These are phyloP conservation scores for Backusella luteola DNA, from an alignment of 192 early-diverging fungal genomes.

Conservation along the genomic window DNA sequence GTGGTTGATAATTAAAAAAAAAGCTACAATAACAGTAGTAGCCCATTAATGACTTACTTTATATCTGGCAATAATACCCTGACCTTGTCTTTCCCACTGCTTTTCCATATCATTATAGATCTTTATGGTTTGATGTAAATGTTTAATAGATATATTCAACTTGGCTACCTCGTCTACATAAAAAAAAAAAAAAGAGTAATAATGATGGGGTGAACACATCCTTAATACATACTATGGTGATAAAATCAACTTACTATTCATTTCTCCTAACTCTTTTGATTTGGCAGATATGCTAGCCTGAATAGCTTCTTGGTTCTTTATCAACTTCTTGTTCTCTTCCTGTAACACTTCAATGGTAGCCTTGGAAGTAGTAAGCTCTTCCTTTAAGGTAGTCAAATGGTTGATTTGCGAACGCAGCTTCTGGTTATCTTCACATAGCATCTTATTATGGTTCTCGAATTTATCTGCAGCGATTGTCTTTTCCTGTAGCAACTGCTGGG, in stretches of 20 bases:
- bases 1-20: neutral
- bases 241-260: neutral
- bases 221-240: neutral
- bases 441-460: neutral
- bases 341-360: neutral
- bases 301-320: neutral
- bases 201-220: neutral
- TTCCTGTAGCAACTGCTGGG: neutral
- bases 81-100: neutral
- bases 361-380: neutral
- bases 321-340: neutral
- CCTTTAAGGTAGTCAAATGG: neutral
- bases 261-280: neutral
- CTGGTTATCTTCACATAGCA: neutral
- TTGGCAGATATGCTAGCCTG: neutral
- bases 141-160: neutral
- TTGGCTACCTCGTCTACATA: neutral
- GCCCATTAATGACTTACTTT: neutral
- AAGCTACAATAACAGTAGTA: neutral
- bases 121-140: neutral
- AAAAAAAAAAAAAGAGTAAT: neutral
- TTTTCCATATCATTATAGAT: neutral
- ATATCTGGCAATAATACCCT: neutral
- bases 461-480: neutral
- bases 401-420: neutral